Conservation (phyloP, 495 filamentous ascomycete species). For the Tuber indicum region DNA sequence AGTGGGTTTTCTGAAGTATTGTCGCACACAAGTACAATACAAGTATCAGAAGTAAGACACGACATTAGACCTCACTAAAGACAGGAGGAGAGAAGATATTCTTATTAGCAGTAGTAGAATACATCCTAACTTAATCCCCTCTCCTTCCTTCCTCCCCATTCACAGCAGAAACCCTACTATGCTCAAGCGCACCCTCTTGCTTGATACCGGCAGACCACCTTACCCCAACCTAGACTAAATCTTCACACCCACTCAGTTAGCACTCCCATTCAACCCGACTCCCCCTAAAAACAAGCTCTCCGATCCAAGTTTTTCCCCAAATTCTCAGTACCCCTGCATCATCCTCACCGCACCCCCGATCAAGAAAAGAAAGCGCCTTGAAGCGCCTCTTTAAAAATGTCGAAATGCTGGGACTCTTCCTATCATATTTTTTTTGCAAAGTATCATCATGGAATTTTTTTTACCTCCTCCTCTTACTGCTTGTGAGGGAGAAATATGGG, state of each 20-base stretch:
- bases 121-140: not conserved
- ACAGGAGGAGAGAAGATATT: not conserved
- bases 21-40: not conserved
- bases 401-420: constrained; percentile 39
- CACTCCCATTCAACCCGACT: not conserved
- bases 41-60: not conserved
- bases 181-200: not conserved
- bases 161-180: not conserved
- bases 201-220: not conserved
- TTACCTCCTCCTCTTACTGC: not conserved
- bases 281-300: not conserved
- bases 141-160: not conserved
- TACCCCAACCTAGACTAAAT: constrained; percentile 1
- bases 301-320: not conserved
- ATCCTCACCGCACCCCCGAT: constrained; percentile 34
- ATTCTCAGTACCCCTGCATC: constrained; percentile 35
- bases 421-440: constrained; percentile 38
- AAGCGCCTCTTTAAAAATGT: constrained; percentile 30
- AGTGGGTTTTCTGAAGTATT: not conserved
- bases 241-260: constrained; percentile 5
- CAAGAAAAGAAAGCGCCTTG: constrained; percentile 26
- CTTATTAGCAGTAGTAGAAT: not conserved
- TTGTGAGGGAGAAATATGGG: not conserved
- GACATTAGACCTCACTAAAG: not conserved
- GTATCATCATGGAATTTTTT: constrained; percentile 32